These are phyloP conservation scores for Fusarium sp. DNA, from an alignment of 2,329 filamentous ascomycete species.

Conservation along the genomic window DNA sequence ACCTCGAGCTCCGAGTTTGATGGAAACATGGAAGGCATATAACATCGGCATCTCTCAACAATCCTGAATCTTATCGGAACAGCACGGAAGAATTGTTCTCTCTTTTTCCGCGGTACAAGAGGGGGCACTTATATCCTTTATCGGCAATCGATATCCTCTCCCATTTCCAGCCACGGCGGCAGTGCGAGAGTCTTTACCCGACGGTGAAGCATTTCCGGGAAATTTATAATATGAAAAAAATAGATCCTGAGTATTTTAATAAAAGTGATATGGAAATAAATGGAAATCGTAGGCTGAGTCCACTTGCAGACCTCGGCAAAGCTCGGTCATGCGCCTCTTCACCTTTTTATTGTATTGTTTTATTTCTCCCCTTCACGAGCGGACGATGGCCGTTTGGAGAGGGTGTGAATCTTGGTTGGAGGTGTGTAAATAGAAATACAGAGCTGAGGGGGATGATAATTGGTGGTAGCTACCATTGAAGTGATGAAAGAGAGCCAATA, in stretches of 20 bases:
- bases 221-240: neutral
- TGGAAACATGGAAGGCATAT: slow-evolving; percentile 30
- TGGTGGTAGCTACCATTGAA: neutral
- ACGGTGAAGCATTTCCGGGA: slow-evolving; percentile 34
- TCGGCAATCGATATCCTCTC: neutral
- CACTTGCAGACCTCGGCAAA: slow-evolving; percentile 32
- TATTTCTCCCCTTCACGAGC: neutral
- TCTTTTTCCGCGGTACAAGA: neutral
- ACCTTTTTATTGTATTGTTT: neutral
- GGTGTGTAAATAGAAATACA: neutral
- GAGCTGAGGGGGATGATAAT: slow-evolving; percentile 18
- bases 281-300: slow-evolving; percentile 4
- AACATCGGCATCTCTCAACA: slow-evolving; percentile 7
- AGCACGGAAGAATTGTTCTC: neutral
- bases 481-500: neutral
- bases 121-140: neutral
- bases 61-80: slow-evolving; percentile 16
- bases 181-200: neutral
- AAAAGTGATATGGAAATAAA: neutral
- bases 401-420: slow-evolving; percentile 4
- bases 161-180: neutral
- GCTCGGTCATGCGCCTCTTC: slow-evolving; percentile 30
- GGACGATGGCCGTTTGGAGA: slow-evolving; percentile 27
- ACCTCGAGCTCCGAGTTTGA: slow-evolving; percentile 26
- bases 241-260: neutral